A percentile compares a stretch with the other conserved stretches of the same genome.
phyloP scores from a whole-genome alignment of 1,139 yeast species.

The Taiozyma sp. region DNA sequence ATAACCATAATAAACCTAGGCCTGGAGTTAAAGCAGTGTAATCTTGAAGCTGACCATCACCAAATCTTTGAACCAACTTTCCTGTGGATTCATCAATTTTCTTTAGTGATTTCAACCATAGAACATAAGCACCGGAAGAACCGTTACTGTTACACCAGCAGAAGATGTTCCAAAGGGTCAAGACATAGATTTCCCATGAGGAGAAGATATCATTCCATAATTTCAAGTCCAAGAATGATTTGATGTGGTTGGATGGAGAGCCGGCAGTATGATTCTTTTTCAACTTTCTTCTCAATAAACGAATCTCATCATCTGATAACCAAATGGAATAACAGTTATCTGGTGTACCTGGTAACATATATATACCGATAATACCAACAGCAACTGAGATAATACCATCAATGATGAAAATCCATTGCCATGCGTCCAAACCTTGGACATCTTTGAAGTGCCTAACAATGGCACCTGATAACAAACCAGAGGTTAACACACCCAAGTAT shows the following conservation, averaged over 20 bases:
- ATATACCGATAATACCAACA: constrained; percentile 60
- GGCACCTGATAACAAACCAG: constrained; percentile 44
- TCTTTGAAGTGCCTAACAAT: constrained; percentile 24
- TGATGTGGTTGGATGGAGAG: neutral
- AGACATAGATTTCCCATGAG: constrained; percentile 11
- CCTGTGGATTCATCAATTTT: neutral
- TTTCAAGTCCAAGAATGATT: constrained; percentile 29
- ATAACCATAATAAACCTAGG: constrained; percentile 41
- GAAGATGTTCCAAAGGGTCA: constrained; percentile 34
- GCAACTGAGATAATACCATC: constrained; percentile 47
- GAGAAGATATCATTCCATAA: constrained; percentile 47
- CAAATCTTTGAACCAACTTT: constrained; percentile 3
- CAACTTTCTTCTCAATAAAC: constrained; percentile 51
- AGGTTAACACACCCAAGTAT: constrained; percentile 53
- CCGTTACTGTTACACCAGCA: constrained; percentile 57
- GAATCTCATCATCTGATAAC: constrained; percentile 52
- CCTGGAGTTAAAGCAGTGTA: constrained; percentile 22
- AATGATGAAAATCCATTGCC: constrained; percentile 32
- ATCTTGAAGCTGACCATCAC: constrained; percentile 23
- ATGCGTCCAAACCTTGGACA: constrained; percentile 26
- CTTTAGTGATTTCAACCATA: constrained; percentile 23
- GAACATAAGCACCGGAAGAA: constrained; percentile 30
- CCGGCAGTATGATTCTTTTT: constrained; percentile 30
- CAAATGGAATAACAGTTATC: constrained; percentile 51
- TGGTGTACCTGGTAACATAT: constrained; percentile 68